phyloP scores from a whole-genome alignment of 2,329 filamentous ascomycete species.

The Coleophoma cylindrospora region DNA sequence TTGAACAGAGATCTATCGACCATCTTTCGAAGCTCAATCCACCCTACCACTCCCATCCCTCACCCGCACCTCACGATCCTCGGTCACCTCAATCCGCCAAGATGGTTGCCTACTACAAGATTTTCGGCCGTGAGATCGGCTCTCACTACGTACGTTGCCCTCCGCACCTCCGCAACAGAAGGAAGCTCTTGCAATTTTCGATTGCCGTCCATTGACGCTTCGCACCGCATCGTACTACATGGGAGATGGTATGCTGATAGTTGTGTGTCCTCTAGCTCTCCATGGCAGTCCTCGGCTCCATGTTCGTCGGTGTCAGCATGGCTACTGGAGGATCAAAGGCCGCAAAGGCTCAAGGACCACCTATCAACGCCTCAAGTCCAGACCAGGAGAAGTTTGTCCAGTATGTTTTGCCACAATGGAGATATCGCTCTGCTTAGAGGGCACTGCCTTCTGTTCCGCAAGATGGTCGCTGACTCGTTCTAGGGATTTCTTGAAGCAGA shows the following conservation, averaged over 20 bases:
- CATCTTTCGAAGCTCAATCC: slow-evolving; percentile 17
- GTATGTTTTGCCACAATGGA: slow-evolving; percentile 15
- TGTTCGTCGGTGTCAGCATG: slow-evolving; percentile 12
- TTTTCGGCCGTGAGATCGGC: slow-evolving; percentile 27
- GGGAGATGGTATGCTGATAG: slow-evolving; percentile 10
- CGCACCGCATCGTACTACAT: no score
- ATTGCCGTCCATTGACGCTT: no score
- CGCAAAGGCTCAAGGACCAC: slow-evolving; percentile 23
- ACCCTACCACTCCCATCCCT: slow-evolving; percentile 6
- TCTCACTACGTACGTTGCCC: slow-evolving; percentile 25
- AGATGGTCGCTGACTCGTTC: not conserved
- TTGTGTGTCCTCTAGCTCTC: slow-evolving; percentile 20
- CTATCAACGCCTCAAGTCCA: slow-evolving; percentile 27
- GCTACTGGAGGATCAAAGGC: slow-evolving; percentile 19
- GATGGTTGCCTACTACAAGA: slow-evolving; percentile 26
- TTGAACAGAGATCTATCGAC: slow-evolving; percentile 9
- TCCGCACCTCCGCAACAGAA: not conserved
- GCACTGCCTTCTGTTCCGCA: not conserved
- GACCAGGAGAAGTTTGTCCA: slow-evolving; percentile 30
- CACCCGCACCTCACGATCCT: not conserved
- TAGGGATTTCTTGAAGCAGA: not conserved
- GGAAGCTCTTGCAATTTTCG: slow-evolving; percentile 5
- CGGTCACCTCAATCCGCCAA: slow-evolving; percentile 15
- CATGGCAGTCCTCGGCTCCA: slow-evolving; percentile 20
- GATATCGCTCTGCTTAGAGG: not conserved